phyloP scores from a whole-genome alignment of 2,329 filamentous ascomycete genomes.

The Nothopassalora personata region DNA sequence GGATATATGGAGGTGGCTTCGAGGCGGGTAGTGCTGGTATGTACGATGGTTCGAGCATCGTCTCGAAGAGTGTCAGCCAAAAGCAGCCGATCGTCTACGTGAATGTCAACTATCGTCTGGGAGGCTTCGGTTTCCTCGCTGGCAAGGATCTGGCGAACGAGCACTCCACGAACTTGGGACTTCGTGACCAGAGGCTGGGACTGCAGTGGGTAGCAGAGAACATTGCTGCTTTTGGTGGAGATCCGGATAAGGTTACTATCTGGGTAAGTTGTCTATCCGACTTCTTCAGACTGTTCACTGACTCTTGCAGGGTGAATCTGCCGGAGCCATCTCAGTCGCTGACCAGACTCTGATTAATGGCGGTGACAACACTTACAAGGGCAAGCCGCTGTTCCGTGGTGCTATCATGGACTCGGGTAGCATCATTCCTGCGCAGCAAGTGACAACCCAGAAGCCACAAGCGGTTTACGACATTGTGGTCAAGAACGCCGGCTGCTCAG shows the following conservation, averaged over 20 bases:
- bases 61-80: slow-evolving; percentile 40
- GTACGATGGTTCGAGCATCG: slow-evolving; percentile 39
- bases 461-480: slow-evolving; percentile 15
- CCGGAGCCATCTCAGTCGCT: slow-evolving; percentile 29
- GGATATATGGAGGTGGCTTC: slow-evolving; percentile 46
- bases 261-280: slow-evolving; percentile 8
- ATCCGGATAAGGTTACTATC: slow-evolving; percentile 23
- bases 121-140: slow-evolving; percentile 34
- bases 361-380: slow-evolving; percentile 69
- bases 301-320: slow-evolving; percentile 22
- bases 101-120: slow-evolving; percentile 61
- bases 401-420: slow-evolving; percentile 74
- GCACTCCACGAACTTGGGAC: slow-evolving; percentile 32
- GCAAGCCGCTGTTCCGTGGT: slow-evolving; percentile 66
- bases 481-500: slow-evolving; percentile 3
- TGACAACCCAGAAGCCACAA: slow-evolving; percentile 13
- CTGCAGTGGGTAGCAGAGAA: slow-evolving; percentile 41
- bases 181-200: slow-evolving; percentile 29
- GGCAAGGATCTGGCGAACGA: slow-evolving; percentile 32
- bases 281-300: not conserved
- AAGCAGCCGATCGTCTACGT: slow-evolving; percentile 68
- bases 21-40: slow-evolving; percentile 36
- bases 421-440: slow-evolving; percentile 51
- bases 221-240: slow-evolving; percentile 60
- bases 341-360: slow-evolving; percentile 48